A percentile compares a stretch with the other conserved stretches of the same genome.
These are phyloP conservation scores for Strigomonas culicis DNA, from an alignment of 208 protist species.

Conservation along the genomic window DNA sequence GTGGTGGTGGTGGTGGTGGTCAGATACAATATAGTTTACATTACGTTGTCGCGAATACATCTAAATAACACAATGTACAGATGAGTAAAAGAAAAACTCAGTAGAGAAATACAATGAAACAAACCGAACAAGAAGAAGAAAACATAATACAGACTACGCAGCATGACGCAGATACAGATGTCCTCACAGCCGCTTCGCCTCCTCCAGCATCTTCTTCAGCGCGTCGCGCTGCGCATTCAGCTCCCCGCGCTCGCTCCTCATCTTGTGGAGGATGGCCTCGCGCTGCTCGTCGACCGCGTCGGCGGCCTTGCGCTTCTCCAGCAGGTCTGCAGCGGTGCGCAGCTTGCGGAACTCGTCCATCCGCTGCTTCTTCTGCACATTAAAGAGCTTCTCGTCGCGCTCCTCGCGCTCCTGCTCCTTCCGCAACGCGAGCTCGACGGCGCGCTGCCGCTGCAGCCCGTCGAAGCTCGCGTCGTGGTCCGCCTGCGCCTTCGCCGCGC, in stretches of 20 bases:
- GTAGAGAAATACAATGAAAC: constrained; percentile 10
- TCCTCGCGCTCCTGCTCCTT: constrained; percentile 60
- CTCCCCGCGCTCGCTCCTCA: constrained; percentile 35
- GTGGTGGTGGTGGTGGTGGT: too few relatives aligned
- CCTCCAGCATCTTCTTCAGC: constrained; percentile 13
- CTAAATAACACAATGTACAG: not conserved
- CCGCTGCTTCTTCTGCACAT: constrained; percentile 56
- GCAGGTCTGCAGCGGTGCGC: constrained; percentile 45
- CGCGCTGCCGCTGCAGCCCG: constrained; percentile 25
- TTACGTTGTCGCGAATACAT: too few relatives aligned
- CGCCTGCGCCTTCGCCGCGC: constrained; percentile 22
- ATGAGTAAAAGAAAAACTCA: not conserved
- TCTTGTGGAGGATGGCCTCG: constrained; percentile 36
- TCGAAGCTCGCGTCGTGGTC: constrained; percentile 36
- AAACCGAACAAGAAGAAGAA: constrained; percentile 11
- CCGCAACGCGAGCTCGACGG: constrained; percentile 28
- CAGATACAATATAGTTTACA: too few relatives aligned
- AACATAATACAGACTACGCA: constrained; percentile 2
- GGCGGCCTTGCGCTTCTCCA: constrained; percentile 58
- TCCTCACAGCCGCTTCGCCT: too few relatives aligned
- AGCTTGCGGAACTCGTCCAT: constrained; percentile 74
- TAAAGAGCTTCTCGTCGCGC: constrained; percentile 49
- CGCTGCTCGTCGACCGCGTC: constrained; percentile 44
- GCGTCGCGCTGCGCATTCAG: constrained; percentile 31
- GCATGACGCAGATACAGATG: constrained; percentile 1